These are phyloP conservation scores for Funneliformis geosporum DNA, from an alignment of 192 early-diverging fungal genomes.

Conservation along the genomic window DNA sequence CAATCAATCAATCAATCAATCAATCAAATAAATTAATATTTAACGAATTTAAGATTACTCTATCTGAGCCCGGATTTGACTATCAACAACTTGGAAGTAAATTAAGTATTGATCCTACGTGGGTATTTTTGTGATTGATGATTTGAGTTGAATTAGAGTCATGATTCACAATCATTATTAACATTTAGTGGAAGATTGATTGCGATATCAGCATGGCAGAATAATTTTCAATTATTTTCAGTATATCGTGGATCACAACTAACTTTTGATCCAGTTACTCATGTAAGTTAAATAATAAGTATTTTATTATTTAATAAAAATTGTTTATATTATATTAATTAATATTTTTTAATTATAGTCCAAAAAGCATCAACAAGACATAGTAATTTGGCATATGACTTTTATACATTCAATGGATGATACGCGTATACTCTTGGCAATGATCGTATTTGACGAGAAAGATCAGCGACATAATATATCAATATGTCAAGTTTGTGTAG, in stretches of 20 bases:
- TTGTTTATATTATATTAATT: constrained; percentile 2
- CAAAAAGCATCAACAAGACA: background rate
- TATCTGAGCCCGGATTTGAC: constrained; percentile 22
- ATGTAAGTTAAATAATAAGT: constrained; percentile 5
- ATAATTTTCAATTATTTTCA: constrained; percentile 14
- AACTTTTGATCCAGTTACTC: constrained; percentile 5
- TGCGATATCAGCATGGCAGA: constrained; percentile 25
- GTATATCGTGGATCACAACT: background rate
- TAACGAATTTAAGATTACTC: background rate
- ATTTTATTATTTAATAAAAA: background rate
- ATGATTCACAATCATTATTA: background rate
- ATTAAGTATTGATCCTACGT: constrained; percentile 19
- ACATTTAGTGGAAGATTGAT: background rate
- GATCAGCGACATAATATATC: constrained; percentile 1
- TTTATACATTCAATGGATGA: constrained; percentile 20
- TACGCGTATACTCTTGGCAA: background rate
- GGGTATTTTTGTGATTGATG: background rate
- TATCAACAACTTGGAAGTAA: constrained; percentile 6
- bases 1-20: too few species aligned
- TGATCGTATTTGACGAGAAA: constrained; percentile 1
- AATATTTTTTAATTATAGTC: constrained; percentile 17
- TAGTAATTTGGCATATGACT: constrained; percentile 19
- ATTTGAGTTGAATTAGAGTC: background rate
- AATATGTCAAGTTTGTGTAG: constrained; percentile 9
- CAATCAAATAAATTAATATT: too few species aligned